These are phyloP conservation scores for Sporodiniella umbellata DNA, from an alignment of 371 early-diverging fungal species.

Conservation along the genomic window DNA sequence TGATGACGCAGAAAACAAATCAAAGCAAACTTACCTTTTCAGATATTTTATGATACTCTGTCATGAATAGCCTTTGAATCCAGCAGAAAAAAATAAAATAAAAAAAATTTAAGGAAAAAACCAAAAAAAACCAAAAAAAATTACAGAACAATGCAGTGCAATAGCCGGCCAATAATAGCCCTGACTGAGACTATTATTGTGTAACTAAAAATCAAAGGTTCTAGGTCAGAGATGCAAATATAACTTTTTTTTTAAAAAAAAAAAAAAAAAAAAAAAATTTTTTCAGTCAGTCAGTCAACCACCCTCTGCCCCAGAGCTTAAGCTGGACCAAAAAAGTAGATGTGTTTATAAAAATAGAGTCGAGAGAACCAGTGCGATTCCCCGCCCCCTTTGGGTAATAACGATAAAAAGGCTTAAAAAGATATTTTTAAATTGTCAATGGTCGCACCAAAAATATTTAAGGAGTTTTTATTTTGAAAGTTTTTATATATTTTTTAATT, in stretches of 20 bases:
- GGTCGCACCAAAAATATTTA: constrained; percentile 3
- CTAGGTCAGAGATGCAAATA: no score
- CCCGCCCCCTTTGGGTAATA: no score
- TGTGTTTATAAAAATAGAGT: no score
- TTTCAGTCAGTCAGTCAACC: no score
- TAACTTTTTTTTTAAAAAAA: no score
- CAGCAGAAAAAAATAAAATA: background rate
- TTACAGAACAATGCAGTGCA: background rate
- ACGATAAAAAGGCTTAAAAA: background rate
- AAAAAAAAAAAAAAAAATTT: no score
- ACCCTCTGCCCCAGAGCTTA: no score
- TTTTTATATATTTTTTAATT: background rate
- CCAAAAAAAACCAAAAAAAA: background rate
- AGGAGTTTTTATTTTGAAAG: background rate
- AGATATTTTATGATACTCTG: background rate
- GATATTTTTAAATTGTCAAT: constrained; percentile 1
- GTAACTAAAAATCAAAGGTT: no score
- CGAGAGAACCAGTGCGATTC: no score
- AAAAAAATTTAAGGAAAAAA: background rate
- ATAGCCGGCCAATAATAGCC: background rate
- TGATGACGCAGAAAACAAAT: background rate
- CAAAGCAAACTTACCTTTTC: background rate
- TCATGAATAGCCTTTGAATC: background rate
- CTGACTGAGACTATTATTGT: no score
- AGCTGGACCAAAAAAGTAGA: no score